A percentile compares a stretch with the other conserved stretches of the same genome.
Evolutionary conservation across 2,329 filamentous ascomycete species (phyloP).

Genomic region (Diplocarpon rosae): DNA sequence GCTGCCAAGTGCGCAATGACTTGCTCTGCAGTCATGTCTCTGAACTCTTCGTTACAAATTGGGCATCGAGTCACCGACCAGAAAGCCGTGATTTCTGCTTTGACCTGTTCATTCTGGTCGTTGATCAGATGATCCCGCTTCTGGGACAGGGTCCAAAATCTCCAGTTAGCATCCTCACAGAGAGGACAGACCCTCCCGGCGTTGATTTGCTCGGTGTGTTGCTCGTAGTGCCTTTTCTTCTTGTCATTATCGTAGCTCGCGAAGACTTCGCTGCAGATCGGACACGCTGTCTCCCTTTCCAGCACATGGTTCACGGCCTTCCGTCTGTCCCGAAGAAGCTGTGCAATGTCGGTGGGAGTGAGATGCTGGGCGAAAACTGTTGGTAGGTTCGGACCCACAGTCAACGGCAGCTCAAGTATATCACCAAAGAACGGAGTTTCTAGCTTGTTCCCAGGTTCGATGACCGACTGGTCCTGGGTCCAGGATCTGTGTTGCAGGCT

Average conservation of each 20-base stretch:
- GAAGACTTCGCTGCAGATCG: conserved; percentile 14
- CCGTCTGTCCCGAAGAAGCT: conserved; percentile 15
- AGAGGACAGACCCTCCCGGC: conserved; percentile 17
- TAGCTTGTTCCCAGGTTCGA: conserved; percentile 20
- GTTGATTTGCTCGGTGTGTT: conserved; percentile 15
- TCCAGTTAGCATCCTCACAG: conserved; percentile 18
- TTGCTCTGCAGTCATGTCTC: conserved; percentile 4
- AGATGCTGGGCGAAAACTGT: conserved; percentile 15
- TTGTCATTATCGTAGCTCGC: conserved; percentile 10
- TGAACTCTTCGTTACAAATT: conserved; percentile 16
- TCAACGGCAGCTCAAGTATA: conserved; percentile 12
- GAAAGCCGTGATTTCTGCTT: conserved; percentile 9
- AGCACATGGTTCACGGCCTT: conserved; percentile 17
- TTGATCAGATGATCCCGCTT: conserved; percentile 15
- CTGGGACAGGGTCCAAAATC: conserved; percentile 14
- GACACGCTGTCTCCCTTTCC: conserved; percentile 15
- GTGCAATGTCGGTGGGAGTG: conserved; percentile 19
- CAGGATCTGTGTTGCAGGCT: conserved; percentile 16
- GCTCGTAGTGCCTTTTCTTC: conserved; percentile 12
- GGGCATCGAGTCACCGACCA: conserved; percentile 17
- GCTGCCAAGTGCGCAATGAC: conserved; percentile 17
- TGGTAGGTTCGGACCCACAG: conserved; percentile 12
- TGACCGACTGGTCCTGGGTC: conserved; percentile 15
- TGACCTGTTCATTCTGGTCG: conserved; percentile 8
- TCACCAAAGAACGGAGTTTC: conserved; percentile 16